Conservation (phyloP, 371 early-diverging fungal species). For the Lichtheimia corymbifera region DNA sequence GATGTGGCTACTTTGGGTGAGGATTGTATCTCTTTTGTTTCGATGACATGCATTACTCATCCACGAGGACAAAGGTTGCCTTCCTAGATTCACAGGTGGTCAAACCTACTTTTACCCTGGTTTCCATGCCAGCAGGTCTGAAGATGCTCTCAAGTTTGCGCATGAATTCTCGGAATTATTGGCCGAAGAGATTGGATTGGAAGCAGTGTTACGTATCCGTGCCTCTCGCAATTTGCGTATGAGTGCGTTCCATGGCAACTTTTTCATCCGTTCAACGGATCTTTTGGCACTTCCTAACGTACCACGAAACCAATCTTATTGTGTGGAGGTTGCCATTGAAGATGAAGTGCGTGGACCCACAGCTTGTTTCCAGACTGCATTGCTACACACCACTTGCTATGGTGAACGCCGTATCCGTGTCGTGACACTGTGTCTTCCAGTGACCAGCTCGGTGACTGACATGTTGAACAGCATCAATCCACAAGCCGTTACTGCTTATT, state of each 20-base stretch:
- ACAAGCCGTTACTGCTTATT: slow-evolving; percentile 76
- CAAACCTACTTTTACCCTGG: slow-evolving; percentile 92
- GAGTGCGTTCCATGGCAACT: slow-evolving; percentile 94
- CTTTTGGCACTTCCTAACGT: slow-evolving; percentile 93
- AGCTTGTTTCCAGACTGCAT: slow-evolving; percentile 96
- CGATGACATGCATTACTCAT: background rate
- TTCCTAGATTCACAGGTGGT: slow-evolving; percentile 95
- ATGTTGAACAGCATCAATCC: slow-evolving; percentile 85
- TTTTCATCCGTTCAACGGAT: slow-evolving; percentile 95
- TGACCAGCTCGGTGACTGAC: slow-evolving; percentile 79
- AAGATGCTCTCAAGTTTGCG: slow-evolving; percentile 87
- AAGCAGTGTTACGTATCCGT: slow-evolving; percentile 95
- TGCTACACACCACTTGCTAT: slow-evolving; percentile 85
- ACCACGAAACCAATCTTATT: slow-evolving; percentile 91
- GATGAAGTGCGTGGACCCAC: slow-evolving; percentile 78
- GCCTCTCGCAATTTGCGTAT: slow-evolving; percentile 87
- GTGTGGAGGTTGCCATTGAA: slow-evolving; percentile 86
- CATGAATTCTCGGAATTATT: slow-evolving; percentile 87
- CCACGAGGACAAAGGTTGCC: slow-evolving; percentile 43
- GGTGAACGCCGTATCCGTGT: slow-evolving; percentile 96
- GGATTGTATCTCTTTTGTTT: background rate
- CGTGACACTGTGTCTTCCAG: slow-evolving; percentile 89
- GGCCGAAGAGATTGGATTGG: slow-evolving; percentile 82
- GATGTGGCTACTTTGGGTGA: slow-evolving; percentile 77
- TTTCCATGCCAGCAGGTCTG: slow-evolving; percentile 84